Base-by-base conservation (phyloP, 2,329 filamentous ascomycete species). In the Polychaeton citri region DNA sequence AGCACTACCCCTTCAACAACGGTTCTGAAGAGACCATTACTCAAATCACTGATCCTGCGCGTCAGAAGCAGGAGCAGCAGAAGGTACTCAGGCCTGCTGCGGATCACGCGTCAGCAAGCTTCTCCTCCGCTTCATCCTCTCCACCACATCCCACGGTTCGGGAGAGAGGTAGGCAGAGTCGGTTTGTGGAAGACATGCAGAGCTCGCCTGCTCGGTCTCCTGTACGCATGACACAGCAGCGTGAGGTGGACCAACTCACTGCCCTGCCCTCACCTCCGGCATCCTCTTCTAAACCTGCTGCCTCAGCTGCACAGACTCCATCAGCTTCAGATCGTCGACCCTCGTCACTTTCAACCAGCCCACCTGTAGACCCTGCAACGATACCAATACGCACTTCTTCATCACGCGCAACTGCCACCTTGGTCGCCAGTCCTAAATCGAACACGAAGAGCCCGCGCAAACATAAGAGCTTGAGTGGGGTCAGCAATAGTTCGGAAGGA, bases 351-450 rank as follows among this genome's bases (percentile, higher is more conserved):
- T 28, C 24, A 5, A 12, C 24, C 24, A 28, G 24, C 15, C 24
- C 24, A 7, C 24, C 24, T 12, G 24, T 28, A 28, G 24, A 53
- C 31, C 51, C 51, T 4, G 49, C 49, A 3, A 44, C 51, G 4
- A 84, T 86, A 37, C 81, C 82, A 15, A 76, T 78, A 3, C 72
- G 81, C 43, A 84, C 24, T 3, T 28, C 24, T 15, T 28, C 24
- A 15, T 12, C 77, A 32, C 85, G 81, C 38, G 82, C 79, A 1
- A 75, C 72, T 38, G 51, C 40, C 51, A 36, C 36, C 39, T 38
- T 45, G 43, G 36, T 49, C 49, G 28, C 38, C 32, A 38, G 38
- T 35, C 35, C 40, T 28, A 10, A 7, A 3, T 28, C 24, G 24
- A 28, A 28, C 19, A 37, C 33, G 36, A 38, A 38, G 37, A 38